These are phyloP conservation scores for Allomyces arbusculus DNA, from an alignment of 192 early-diverging fungal species.

Conservation along the genomic window DNA sequence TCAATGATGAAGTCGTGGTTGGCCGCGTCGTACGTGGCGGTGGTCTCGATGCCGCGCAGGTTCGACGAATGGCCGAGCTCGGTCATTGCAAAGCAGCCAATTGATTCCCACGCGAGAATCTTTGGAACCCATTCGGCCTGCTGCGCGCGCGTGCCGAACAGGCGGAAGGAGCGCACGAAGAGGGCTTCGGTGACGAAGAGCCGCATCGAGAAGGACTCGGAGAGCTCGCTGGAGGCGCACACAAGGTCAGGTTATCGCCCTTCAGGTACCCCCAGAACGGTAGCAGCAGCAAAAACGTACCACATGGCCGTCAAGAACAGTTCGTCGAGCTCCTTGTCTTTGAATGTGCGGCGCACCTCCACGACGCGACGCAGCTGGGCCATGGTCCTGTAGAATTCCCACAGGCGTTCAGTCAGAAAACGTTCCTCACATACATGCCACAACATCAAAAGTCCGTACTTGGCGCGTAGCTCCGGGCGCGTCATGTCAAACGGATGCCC, in stretches of 20 bases:
- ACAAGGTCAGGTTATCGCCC: not conserved
- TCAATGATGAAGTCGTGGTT: slow-evolving; percentile 38
- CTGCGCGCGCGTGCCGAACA: slow-evolving; percentile 38
- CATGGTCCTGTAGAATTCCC: slow-evolving; percentile 15
- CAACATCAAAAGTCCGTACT: not conserved
- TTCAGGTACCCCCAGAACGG: too few relatives aligned
- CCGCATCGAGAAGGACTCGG: slow-evolving; percentile 35
- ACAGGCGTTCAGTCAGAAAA: too few relatives aligned
- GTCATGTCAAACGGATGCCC: slow-evolving; percentile 1
- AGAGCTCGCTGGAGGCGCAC: slow-evolving; percentile 17
- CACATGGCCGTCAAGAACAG: slow-evolving; percentile 18
- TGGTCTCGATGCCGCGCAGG: slow-evolving; percentile 40
- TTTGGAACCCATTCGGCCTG: slow-evolving; percentile 26
- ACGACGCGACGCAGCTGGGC: slow-evolving; percentile 23
- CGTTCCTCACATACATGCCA: not conserved
- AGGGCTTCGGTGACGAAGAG: slow-evolving; percentile 37
- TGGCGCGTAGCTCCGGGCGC: not conserved
- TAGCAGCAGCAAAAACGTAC: not conserved
- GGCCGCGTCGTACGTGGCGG: slow-evolving; percentile 34
- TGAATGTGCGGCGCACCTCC: slow-evolving; percentile 14
- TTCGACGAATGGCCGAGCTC: slow-evolving; percentile 39
- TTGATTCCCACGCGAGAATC: slow-evolving; percentile 24
- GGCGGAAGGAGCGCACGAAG: slow-evolving; percentile 27
- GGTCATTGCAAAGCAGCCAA: slow-evolving; percentile 45
- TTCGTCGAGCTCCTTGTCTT: slow-evolving; percentile 15